Conservation (phyloP, 148 eudicot genomes). For the Rhododendron ovatum region DNA sequence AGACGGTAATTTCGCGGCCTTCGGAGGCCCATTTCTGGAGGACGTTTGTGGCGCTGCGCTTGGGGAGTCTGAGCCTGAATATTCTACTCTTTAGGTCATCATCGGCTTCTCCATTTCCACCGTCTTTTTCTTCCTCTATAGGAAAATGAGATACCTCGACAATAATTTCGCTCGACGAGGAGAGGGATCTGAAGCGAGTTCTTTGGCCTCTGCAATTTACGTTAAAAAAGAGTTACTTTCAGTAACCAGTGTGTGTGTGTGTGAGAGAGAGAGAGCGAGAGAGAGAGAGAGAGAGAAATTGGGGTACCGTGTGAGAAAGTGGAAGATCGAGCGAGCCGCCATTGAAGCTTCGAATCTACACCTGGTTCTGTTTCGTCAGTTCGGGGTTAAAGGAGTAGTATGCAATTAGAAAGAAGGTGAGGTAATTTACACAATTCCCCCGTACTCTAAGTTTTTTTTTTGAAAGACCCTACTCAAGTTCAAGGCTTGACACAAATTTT, state of each 20-base stretch:
- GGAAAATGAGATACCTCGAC: slow-evolving; percentile 19
- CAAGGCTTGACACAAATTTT: too few species aligned
- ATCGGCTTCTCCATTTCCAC: background rate
- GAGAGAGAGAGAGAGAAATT: background rate
- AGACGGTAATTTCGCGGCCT: slow-evolving; percentile 48
- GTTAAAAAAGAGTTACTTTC: background rate
- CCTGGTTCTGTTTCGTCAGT: too few species aligned
- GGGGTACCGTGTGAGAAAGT: slow-evolving; percentile 22
- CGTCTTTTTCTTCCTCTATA: slow-evolving; percentile 13
- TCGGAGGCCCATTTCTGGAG: slow-evolving; percentile 72
- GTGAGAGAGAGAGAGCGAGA: background rate
- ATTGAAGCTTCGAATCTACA: slow-evolving; percentile 5
- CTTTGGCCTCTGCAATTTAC: slow-evolving; percentile 13
- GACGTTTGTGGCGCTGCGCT: slow-evolving; percentile 68
- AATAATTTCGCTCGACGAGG: slow-evolving; percentile 32
- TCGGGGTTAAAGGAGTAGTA: too few species aligned
- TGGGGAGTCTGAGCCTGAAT: slow-evolving; percentile 71
- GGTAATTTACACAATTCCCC: too few species aligned
- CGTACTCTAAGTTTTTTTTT: too few species aligned
- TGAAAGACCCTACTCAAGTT: too few species aligned
- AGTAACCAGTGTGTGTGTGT: background rate
- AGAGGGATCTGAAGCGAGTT: slow-evolving; percentile 19
- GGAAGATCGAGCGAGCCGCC: slow-evolving; percentile 31
- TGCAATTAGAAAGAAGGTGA: too few species aligned
- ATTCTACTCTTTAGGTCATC: slow-evolving; percentile 59